Evolutionary conservation across 2,329 filamentous ascomycete genomes (phyloP).

Genomic region (Trichoderma aggressivum): DNA sequence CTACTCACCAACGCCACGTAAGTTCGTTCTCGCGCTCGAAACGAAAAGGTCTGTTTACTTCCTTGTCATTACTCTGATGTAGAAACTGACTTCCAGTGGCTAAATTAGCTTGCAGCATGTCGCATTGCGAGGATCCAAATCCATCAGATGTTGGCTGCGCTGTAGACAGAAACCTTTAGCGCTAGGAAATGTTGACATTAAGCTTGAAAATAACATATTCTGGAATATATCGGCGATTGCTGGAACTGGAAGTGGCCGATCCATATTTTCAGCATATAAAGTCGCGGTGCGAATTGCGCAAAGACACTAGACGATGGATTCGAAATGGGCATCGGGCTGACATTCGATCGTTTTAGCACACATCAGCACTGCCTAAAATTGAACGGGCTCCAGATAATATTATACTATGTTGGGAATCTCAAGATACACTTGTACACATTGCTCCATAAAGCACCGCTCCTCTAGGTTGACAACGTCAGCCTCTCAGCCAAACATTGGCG

Average conservation of each 20-base stretch:
- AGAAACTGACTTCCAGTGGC: neutral
- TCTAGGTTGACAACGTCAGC: too few species aligned
- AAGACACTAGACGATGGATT: neutral
- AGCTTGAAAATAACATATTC: neutral
- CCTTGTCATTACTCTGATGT: neutral
- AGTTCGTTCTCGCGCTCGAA: neutral
- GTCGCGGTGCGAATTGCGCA: neutral
- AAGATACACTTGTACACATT: neutral
- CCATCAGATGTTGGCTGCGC: neutral
- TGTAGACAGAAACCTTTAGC: neutral
- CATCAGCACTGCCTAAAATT: neutral
- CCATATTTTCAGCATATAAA: neutral
- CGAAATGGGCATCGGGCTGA: neutral
- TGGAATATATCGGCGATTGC: neutral
- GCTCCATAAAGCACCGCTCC: too few species aligned
- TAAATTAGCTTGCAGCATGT: neutral
- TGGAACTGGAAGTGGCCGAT: neutral
- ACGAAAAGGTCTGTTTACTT: neutral
- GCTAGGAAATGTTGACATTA: neutral
- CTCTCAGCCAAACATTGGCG: neutral
- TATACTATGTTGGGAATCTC: neutral
- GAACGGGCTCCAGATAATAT: neutral
- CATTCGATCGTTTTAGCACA: neutral
- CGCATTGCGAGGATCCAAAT: neutral
- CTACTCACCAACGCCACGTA: neutral